Base-by-base conservation (phyloP, 139 green algal species). In the Zygnema cylindricum region DNA sequence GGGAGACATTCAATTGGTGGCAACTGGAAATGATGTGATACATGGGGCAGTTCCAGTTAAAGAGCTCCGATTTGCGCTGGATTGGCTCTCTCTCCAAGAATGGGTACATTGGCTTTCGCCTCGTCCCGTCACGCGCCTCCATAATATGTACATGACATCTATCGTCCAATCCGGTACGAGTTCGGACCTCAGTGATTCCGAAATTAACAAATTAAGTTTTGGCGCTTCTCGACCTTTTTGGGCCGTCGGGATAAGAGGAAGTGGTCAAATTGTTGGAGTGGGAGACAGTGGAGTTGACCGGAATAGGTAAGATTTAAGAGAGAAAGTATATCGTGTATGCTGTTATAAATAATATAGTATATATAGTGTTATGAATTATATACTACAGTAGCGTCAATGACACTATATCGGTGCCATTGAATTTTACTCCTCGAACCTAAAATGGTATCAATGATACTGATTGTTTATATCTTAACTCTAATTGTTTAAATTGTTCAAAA, bases 221-320 rank as follows among this genome's bases (percentile, higher is more conserved):
- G 83, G 83, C 1, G 22, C 69, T 40, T 57, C 83, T 23, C 63
- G 87, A 36, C 88, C 90, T 1, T 22, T 98, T 1, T 98, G 96
- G 96, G 76, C 78, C 0, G 95, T 93, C 0, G 95, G 96, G 81
- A 55, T 94, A 16, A 85, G 92, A 69, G 95, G 96, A 21, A 22
- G 89, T 1, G 85, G 90, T 30, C 94, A 98, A 89, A 91, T 98
- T 0, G 88, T 98, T 2, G 97, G 96, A 54, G 93, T 95, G 42
- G 97, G 97, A 0, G 97, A 99, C 93, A 96, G 91, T 22, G 97
- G 97, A 43, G 43, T 99, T 1, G 92, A 94, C 78, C 43, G 81
- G 32, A 36, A 77, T 42, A 87, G 81, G 81, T 87, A 32, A 55
- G 49, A 11, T 88, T 39, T 42, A n/a, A n/a, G n/a, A n/a, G n/a